Evolutionary conservation across 1,284 basidiomycete species (phyloP), one percentile per base, ranked within the genome.

Genomic region (Phenoliferia sp.): DNA sequence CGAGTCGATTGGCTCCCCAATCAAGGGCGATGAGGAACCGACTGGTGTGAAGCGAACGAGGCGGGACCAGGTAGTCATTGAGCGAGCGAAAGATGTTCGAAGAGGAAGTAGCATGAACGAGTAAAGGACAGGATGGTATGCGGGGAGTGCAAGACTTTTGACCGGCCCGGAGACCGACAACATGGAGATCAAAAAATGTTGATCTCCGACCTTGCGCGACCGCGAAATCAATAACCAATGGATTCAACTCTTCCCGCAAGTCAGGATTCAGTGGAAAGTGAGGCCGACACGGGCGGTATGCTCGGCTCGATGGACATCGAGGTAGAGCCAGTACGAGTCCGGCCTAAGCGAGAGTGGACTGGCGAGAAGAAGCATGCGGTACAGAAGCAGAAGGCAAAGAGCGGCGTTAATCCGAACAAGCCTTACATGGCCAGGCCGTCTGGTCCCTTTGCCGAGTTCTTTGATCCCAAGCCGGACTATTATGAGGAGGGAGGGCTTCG

Each of bases 1-100:
- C 0, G 69, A 34, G 65, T 81, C 77, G 55, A 77, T 72, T 0
- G 79, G 79, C 67, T 79, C 76, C 63, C 80, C 79, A 63, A 79
- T 75, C 19, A 74, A 65, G 3, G 67, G 69, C 28, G 65, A 39
- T 28, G 62, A 44, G 6, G 68, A 62, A 15, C 56, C 58, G 3
- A 52, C 59, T 32, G 76, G 73, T 1, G 71, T 58, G 71, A 80
- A 80, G 48, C 79, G 78, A 32, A 80, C 70, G 32, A 80, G 77
- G 16, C 78, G 75, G 32, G 70, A 63, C 55, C 57, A 76, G 52
- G 68, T 59, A 0, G 76, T 63, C 73, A 75, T 76, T 19, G 48
- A 28, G 39, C 3, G 28, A 16, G 55, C 19, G 16, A 29, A 4
- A 3, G 35, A 33, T 22, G 12, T 17, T n/a, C 33, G 57, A 35